A percentile compares a stretch with the other conserved stretches of the same genome.
These are phyloP conservation scores for Aspergillus ruber DNA, from an alignment of 2,329 filamentous ascomycete species.

Conservation along the genomic window DNA sequence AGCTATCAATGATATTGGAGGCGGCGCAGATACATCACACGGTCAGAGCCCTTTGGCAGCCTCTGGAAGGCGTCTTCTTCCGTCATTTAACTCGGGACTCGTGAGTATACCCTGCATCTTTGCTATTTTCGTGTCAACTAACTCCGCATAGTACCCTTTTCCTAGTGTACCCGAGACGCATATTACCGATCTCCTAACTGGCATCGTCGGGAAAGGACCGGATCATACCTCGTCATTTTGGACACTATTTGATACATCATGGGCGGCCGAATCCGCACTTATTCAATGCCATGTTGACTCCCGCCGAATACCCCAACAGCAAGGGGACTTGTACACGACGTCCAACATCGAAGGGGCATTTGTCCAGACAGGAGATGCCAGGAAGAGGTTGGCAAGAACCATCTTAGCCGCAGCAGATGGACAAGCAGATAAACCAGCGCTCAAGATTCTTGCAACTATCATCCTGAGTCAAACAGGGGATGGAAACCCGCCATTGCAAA, in stretches of 20 bases:
- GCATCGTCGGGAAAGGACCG: conserved; percentile 9
- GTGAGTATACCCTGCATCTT: conserved; percentile 12
- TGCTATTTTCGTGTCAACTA: conserved; percentile 1
- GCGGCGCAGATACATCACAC: conserved; percentile 7
- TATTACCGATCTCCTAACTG: conserved; percentile 14
- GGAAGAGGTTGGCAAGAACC: conserved; percentile 15
- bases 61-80: conserved; percentile 17
- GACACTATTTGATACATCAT: conserved; percentile 27
- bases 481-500: conserved; percentile 12
- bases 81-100: conserved; percentile 23
- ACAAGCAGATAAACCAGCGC: conserved; percentile 11
- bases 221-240: conserved; percentile 28
- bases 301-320: conserved; percentile 16
- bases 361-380: conserved; percentile 10
- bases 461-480: conserved; percentile 15
- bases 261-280: conserved; percentile 28
- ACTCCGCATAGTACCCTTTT: conserved; percentile 24
- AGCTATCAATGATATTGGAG: conserved; percentile 21
- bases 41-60: conserved; percentile 5
- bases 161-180: conserved; percentile 20
- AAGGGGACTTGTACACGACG: conserved; percentile 11
- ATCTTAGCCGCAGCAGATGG: conserved; percentile 18
- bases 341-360: conserved; percentile 14
- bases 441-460: conserved; percentile 14
- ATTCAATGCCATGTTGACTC: conserved; percentile 31